Evolutionary conservation across 2,329 filamentous ascomycete genomes (phyloP).

Genomic region (Neopestalotiopsis clavispora): DNA sequence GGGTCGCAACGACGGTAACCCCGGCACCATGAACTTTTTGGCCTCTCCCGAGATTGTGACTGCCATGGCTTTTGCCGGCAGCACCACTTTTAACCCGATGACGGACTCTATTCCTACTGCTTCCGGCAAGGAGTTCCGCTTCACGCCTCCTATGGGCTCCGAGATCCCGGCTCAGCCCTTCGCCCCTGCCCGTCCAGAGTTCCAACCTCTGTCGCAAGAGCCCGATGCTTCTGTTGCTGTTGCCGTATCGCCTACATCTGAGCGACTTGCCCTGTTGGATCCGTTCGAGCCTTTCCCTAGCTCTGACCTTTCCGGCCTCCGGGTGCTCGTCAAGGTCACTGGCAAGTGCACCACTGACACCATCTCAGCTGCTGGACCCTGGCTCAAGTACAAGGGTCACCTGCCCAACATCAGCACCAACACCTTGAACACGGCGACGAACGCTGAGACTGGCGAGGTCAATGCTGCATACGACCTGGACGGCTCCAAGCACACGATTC

Average conservation of each 20-base stretch:
- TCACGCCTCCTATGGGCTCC: conserved; percentile 76
- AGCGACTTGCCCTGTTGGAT: conserved; percentile 87
- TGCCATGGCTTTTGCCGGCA: conserved; percentile 90
- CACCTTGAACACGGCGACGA: conserved; percentile 93
- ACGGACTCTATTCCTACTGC: conserved; percentile 84
- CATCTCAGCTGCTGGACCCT: conserved; percentile 94
- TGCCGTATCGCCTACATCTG: conserved; percentile 83
- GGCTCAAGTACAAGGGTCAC: conserved; percentile 99
- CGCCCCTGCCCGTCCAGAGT: conserved; percentile 67
- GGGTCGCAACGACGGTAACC: conserved; percentile 95
- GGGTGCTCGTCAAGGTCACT: conserved; percentile 92
- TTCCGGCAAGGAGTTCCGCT: conserved; percentile 82
- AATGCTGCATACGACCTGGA: conserved; percentile 90
- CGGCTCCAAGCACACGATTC: conserved; percentile 77
- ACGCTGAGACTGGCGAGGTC: conserved; percentile 89
- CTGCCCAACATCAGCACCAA: conserved; percentile 97
- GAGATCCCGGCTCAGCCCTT: conserved; percentile 70
- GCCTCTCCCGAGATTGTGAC: conserved; percentile 97
- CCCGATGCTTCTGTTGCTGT: conserved; percentile 76
- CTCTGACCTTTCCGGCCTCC: conserved; percentile 75
- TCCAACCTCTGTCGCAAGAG: conserved; percentile 73
- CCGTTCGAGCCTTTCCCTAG: conserved; percentile 86
- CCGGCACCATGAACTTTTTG: conserved; percentile 97
- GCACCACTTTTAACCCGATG: conserved; percentile 94
- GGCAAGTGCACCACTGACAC: conserved; percentile 99